Evolutionary conservation across 495 filamentous ascomycete species (phyloP).

Genomic region (Podospora appendiculata): DNA sequence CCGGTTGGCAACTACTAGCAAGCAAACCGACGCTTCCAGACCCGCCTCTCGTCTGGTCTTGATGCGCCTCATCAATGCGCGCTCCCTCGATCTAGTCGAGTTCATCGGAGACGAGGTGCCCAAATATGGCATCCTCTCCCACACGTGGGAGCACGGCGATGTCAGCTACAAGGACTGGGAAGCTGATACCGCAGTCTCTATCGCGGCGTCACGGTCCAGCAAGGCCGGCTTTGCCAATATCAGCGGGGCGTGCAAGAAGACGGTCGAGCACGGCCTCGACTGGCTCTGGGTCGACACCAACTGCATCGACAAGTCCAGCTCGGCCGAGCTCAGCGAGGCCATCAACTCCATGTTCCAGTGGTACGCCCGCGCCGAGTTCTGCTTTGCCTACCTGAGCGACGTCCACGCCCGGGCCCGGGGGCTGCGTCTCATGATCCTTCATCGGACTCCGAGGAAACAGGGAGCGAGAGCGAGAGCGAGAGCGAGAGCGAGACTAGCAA

Average conservation of each 20-base stretch:
- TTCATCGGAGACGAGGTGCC: constrained; percentile 1
- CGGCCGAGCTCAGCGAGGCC: constrained; percentile 30
- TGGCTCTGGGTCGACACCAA: constrained; percentile 29
- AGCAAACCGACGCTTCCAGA: too few species aligned
- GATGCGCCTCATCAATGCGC: constrained; percentile 6
- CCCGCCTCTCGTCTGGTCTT: too few species aligned
- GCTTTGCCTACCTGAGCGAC: constrained; percentile 30
- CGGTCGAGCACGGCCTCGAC: neutral
- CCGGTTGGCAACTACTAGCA: too few species aligned
- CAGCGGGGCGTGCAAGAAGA: constrained; percentile 1
- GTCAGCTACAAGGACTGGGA: constrained; percentile 9
- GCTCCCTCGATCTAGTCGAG: neutral
- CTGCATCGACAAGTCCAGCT: constrained; percentile 33
- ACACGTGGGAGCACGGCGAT: constrained; percentile 12
- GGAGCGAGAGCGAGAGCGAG: too few species aligned
- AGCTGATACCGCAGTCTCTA: neutral
- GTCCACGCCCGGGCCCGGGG: constrained; percentile 2
- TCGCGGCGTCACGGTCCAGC: constrained; percentile 3
- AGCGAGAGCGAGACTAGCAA: too few species aligned
- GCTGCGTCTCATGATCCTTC: neutral
- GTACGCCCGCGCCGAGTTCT: constrained; percentile 24
- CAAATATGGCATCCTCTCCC: constrained; percentile 13
- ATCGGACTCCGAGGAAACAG: too few species aligned
- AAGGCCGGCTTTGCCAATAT: constrained; percentile 11
- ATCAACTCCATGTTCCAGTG: constrained; percentile 34